Conservation (phyloP, 1,139 yeast species). For the Magnusiomyces fungicola region DNA sequence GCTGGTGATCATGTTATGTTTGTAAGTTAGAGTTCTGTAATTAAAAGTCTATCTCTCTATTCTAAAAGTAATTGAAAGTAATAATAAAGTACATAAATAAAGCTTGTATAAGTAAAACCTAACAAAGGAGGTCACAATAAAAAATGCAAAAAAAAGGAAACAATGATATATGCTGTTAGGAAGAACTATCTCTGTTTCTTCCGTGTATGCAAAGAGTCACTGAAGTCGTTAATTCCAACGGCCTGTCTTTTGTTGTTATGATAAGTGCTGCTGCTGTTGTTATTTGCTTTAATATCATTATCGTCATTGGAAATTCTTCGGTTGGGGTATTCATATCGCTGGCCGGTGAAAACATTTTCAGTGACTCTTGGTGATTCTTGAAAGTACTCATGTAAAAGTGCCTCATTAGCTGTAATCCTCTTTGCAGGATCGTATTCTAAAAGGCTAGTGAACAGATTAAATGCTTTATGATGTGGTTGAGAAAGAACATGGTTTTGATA, state of each 20-base stretch:
- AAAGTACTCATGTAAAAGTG: slow-evolving; percentile 73
- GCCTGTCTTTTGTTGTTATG: neutral
- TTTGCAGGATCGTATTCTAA: slow-evolving; percentile 79
- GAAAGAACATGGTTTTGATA: slow-evolving; percentile 34
- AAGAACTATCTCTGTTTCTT: neutral
- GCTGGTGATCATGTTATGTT: too few relatives aligned
- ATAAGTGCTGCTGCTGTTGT: neutral
- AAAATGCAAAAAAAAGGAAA: too few relatives aligned
- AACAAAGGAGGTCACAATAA: too few relatives aligned
- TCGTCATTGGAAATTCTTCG: slow-evolving; percentile 37
- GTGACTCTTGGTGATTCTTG: slow-evolving; percentile 56
- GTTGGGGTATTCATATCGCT: slow-evolving; percentile 32
- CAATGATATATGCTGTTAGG: too few relatives aligned
- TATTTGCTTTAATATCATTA: slow-evolving; percentile 28
- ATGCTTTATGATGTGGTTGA: slow-evolving; percentile 49
- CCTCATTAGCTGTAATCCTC: slow-evolving; percentile 67
- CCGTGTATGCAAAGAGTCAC: neutral
- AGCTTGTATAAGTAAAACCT: too few relatives aligned
- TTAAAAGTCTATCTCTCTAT: too few relatives aligned
- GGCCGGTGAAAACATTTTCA: slow-evolving; percentile 42
- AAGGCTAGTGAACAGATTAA: slow-evolving; percentile 54
- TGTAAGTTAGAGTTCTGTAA: too few relatives aligned
- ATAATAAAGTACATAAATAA: too few relatives aligned
- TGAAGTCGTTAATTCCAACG: neutral
- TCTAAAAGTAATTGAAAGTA: too few relatives aligned